phyloP scores from a whole-genome alignment of 2,329 filamentous ascomycete species.

The Tolypocladium paradoxum region DNA sequence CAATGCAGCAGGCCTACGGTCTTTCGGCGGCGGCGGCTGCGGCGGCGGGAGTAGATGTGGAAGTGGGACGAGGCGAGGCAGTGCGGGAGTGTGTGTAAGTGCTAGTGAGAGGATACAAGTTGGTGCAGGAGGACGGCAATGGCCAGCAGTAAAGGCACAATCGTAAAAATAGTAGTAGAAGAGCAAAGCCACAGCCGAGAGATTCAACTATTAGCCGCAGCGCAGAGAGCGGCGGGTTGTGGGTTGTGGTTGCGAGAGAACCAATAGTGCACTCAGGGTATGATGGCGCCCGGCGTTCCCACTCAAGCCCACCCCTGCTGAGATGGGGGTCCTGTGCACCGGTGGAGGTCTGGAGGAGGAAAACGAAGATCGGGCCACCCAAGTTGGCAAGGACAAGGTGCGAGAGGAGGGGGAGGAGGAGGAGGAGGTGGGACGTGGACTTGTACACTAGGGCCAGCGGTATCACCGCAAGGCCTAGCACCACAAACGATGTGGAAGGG shows the following conservation, averaged over 20 bases:
- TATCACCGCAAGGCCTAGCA: too few species aligned
- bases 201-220: neutral
- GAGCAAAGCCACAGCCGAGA: neutral
- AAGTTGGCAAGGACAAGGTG: neutral
- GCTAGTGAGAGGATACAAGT: neutral
- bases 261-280: conserved; percentile 1
- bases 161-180: too few species aligned
- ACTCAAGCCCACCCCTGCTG: conserved; percentile 2
- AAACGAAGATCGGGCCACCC: neutral
- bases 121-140: neutral
- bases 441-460: too few species aligned
- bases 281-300: conserved; percentile 3
- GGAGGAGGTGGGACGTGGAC: neutral
- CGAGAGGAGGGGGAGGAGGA: neutral
- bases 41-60: neutral
- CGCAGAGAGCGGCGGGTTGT: conserved; percentile 1
- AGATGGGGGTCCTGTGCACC: neutral
- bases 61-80: neutral
- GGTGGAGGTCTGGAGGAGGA: neutral
- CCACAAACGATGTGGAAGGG: neutral
- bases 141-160: neutral
- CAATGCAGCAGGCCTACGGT: neutral
- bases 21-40: neutral
- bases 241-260: conserved; percentile 3
- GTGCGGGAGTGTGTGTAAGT: neutral